Evolutionary conservation across 2,329 filamentous ascomycete species (phyloP).

Genomic region (Fusarium longipes): DNA sequence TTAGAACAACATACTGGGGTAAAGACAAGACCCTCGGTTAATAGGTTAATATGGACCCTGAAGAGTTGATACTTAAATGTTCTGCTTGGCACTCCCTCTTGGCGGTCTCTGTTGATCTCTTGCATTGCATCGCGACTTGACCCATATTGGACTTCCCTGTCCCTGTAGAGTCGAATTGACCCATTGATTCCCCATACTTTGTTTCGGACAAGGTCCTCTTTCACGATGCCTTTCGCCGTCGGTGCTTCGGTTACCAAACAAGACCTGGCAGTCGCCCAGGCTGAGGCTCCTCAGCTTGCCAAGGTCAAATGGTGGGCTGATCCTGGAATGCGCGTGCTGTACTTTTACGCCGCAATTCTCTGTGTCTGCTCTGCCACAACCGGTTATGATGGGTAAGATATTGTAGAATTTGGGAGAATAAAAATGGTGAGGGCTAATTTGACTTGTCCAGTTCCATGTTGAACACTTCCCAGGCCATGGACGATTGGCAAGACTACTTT

Average conservation of each 20-base stretch:
- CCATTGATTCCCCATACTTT: background rate
- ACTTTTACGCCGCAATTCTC: slow-evolving; percentile 62
- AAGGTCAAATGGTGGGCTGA: slow-evolving; percentile 67
- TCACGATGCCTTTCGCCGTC: slow-evolving; percentile 25
- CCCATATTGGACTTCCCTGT: background rate
- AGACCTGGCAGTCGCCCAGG: slow-evolving; percentile 53
- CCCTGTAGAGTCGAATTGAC: background rate
- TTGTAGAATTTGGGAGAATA: background rate
- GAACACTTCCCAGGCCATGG: slow-evolving; percentile 69
- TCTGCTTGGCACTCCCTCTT: slow-evolving; percentile 13
- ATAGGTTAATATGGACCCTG: slow-evolving; percentile 5
- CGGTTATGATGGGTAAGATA: slow-evolving; percentile 64
- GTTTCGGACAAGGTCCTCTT: background rate
- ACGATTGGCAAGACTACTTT: slow-evolving; percentile 64
- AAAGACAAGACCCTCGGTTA: slow-evolving; percentile 5
- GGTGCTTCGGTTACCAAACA: slow-evolving; percentile 20
- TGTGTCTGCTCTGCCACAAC: slow-evolving; percentile 71
- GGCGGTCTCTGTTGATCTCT: background rate
- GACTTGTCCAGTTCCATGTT: slow-evolving; percentile 54
- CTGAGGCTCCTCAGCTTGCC: slow-evolving; percentile 62
- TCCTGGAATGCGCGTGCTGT: slow-evolving; percentile 63
- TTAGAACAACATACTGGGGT: slow-evolving; percentile 2
- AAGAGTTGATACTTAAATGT: slow-evolving; percentile 10
- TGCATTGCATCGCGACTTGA: background rate
- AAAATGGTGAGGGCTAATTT: background rate